A percentile compares a stretch with the other conserved stretches of the same genome.
phyloP scores from a whole-genome alignment of 495 filamentous ascomycete genomes.

The Aspergillus conjunctus region DNA sequence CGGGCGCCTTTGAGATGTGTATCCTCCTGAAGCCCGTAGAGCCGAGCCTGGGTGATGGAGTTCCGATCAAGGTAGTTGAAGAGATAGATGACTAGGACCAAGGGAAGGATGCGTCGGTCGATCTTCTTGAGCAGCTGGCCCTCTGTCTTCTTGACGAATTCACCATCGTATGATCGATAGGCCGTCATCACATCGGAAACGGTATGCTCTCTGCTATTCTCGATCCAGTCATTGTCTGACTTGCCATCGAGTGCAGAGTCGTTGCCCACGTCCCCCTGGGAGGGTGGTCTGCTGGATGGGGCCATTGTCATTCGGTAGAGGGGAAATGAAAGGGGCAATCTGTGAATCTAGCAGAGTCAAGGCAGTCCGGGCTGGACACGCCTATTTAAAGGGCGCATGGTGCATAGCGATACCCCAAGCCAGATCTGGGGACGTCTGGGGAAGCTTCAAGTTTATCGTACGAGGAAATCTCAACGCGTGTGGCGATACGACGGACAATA shows the following conservation, averaged over 20 bases:
- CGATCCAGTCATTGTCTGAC: constrained; percentile 19
- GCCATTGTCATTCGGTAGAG: neutral
- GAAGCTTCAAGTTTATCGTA: neutral
- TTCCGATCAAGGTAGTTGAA: constrained; percentile 54
- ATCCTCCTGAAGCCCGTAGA: constrained; percentile 56
- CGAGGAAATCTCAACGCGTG: neutral
- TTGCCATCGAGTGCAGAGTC: constrained; percentile 1
- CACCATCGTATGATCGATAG: constrained; percentile 25
- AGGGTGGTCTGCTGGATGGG: neutral
- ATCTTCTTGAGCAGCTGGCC: constrained; percentile 26
- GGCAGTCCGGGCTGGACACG: neutral
- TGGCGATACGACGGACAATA: neutral
- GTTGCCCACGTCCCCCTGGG: neutral
- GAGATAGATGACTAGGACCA: constrained; percentile 36
- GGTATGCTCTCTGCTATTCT: constrained; percentile 10
- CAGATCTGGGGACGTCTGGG: neutral
- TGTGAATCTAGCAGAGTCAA: neutral
- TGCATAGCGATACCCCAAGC: neutral
- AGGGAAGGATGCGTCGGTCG: constrained; percentile 34
- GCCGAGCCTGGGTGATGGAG: constrained; percentile 52
- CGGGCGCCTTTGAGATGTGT: constrained; percentile 47
- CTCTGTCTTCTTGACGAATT: constrained; percentile 19
- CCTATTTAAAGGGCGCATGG: neutral
- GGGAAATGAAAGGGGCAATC: neutral
- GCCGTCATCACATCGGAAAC: constrained; percentile 14